Conservation (phyloP, 2,329 filamentous ascomycete species). For the Tolypocladium tundrense region DNA sequence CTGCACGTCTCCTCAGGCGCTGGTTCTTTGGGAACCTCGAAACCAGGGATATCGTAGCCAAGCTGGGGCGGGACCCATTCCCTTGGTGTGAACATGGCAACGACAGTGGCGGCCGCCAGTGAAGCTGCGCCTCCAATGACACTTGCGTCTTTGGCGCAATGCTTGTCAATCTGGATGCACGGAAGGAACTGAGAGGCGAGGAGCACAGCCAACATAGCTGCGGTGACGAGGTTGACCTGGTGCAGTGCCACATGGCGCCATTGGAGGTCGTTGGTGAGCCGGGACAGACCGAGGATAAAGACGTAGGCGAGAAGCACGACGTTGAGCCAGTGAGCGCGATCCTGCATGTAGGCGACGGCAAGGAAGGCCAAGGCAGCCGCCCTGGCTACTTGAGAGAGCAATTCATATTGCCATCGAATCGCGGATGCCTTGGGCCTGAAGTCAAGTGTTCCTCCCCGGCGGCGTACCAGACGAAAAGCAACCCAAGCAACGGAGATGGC, state of each 20-base stretch:
- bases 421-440: conserved; percentile 23
- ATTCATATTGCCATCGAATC: conserved; percentile 31
- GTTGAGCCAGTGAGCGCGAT: conserved; percentile 25
- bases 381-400: conserved; percentile 30
- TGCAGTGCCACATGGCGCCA: conserved; percentile 37
- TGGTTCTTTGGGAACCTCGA: conserved; percentile 26
- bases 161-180: conserved; percentile 27
- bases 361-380: conserved; percentile 28
- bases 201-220: conserved; percentile 25
- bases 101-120: conserved; percentile 23
- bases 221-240: conserved; percentile 36
- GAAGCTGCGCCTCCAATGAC: conserved; percentile 24
- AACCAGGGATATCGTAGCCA: conserved; percentile 26
- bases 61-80: conserved; percentile 38
- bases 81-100: conserved; percentile 35
- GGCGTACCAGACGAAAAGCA: conserved; percentile 20
- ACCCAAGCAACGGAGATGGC: conserved; percentile 25
- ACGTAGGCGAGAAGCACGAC: conserved; percentile 26
- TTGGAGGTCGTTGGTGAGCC: conserved; percentile 27
- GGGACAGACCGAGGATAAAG: conserved; percentile 31
- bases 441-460: conserved; percentile 14
- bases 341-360: conserved; percentile 21
- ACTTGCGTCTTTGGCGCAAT: conserved; percentile 18
- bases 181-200: conserved; percentile 28
- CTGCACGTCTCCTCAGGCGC: conserved; percentile 43